Conservation (phyloP, 495 filamentous ascomycete genomes). For the Aspergillus panamensis region DNA sequence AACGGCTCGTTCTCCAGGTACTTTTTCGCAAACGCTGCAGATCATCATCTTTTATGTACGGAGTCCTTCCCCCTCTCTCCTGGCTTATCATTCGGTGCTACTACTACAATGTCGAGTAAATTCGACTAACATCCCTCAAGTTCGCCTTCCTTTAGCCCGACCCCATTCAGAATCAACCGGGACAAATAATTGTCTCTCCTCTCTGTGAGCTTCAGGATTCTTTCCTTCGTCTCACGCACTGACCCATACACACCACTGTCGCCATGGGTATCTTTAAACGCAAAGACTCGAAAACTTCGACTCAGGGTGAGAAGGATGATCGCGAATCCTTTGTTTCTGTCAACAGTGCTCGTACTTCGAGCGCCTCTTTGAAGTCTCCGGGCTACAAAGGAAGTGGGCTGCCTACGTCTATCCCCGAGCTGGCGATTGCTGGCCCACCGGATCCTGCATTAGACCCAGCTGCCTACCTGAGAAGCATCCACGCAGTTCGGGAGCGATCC, state of each 20-base stretch:
- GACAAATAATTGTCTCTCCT: conserved; percentile 3
- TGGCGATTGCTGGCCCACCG: conserved; percentile 78
- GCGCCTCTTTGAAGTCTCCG: conserved; percentile 55
- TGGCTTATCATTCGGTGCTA: not conserved
- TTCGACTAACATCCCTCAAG: conserved; percentile 2
- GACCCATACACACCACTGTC: conserved; percentile 6
- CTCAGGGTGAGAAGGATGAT: conserved; percentile 47
- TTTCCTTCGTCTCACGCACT: conserved; percentile 4
- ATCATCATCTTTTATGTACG: conserved; percentile 14
- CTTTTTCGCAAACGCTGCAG: conserved; percentile 7
- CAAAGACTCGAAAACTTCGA: conserved; percentile 54
- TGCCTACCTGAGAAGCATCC: conserved; percentile 86
- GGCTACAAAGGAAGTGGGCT: conserved; percentile 41
- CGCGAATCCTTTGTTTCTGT: conserved; percentile 46
- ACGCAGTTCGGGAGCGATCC: conserved; percentile 79
- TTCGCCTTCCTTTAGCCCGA: conserved; percentile 2
- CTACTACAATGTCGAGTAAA: not conserved
- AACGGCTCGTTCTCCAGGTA: not conserved
- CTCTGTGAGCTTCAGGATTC: not conserved
- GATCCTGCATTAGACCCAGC: conserved; percentile 90
- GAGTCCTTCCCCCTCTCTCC: conserved; percentile 5
- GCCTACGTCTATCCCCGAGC: conserved; percentile 52
- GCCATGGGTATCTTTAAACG: conserved; percentile 63
- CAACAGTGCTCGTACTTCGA: conserved; percentile 50
- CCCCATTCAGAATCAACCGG: not conserved